A percentile compares a stretch with the other conserved stretches of the same genome.
Evolutionary conservation across 2,329 filamentous ascomycete genomes (phyloP).

Genomic region (Colletotrichum lupini): DNA sequence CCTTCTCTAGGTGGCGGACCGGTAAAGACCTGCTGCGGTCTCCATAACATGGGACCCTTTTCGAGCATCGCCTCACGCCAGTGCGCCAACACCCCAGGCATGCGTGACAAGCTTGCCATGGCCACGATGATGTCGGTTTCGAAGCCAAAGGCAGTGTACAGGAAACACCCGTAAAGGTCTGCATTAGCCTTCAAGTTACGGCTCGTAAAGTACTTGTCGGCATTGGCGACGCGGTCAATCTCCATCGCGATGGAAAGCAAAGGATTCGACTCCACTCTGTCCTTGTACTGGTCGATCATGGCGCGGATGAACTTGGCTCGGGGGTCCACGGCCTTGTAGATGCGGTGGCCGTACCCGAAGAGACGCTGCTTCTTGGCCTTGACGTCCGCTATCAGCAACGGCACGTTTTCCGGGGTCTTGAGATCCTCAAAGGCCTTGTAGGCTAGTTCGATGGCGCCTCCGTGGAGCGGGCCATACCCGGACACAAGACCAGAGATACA

Average conservation of each 20-base stretch:
- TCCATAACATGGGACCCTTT: constrained; percentile 43
- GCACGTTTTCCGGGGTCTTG: constrained; percentile 50
- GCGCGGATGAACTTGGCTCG: constrained; percentile 45
- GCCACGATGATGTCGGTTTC: constrained; percentile 42
- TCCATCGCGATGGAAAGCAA: constrained; percentile 50
- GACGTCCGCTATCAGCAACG: constrained; percentile 50
- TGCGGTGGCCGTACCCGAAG: constrained; percentile 55
- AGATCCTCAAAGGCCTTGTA: constrained; percentile 54
- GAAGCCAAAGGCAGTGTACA: constrained; percentile 49
- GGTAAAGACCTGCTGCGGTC: constrained; percentile 42
- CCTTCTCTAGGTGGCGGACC: constrained; percentile 21
- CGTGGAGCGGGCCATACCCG: constrained; percentile 49
- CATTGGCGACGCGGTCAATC: constrained; percentile 48
- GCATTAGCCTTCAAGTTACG: constrained; percentile 54
- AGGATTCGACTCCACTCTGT: constrained; percentile 41
- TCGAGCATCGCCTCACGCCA: constrained; percentile 44
- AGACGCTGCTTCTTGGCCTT: constrained; percentile 53
- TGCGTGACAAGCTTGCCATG: constrained; percentile 42
- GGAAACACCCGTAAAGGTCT: constrained; percentile 56
- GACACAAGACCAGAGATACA: constrained; percentile 46
- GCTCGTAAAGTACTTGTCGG: constrained; percentile 50
- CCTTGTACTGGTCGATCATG: constrained; percentile 39
- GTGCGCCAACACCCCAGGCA: constrained; percentile 43
- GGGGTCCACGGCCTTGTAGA: constrained; percentile 51
- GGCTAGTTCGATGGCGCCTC: constrained; percentile 59